Evolutionary conservation across 1,284 basidiomycete genomes (phyloP), one percentile per base, ranked within the genome.

Genomic region (Marasmius oreades): DNA sequence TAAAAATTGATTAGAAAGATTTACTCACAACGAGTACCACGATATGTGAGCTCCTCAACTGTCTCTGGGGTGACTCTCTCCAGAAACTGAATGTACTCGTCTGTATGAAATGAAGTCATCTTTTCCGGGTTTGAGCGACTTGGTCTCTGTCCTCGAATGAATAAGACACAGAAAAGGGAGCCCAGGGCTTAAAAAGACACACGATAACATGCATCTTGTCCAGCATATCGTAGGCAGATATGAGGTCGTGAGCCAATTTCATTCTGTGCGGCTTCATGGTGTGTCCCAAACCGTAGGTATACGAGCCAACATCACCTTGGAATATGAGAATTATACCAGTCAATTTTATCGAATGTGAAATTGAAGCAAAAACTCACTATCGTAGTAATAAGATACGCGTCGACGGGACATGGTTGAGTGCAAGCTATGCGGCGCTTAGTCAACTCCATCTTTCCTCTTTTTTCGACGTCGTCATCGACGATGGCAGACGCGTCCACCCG

Each of bases 241-340:
- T 86, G 55, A 99, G 78, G 65, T 96, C 93, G 70, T 98, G 94
- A 0, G 95, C 92, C 73, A 98, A 90, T 46, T 88, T 82, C 76
- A 97, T 95, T 47, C 95, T 80, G 68, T 95, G 93, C 0, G 95
- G 95, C 72, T 97, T 97, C 93, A 98, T 97, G 42, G 90, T 90
- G 65, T 96, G 93, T 1, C 90, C 90, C 39, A 90, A 77, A 50
- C 93, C 93, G 69, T 95, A 97, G 12, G 90, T 92, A 66, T 86
- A 93, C 31, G 87, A 80, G 18, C 92, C 92, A 24, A 91, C 84
- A 63, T 94, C 92, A 31, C 28, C 47, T 50, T 16, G 33, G 7
- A 50, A n/a, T 24, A 23, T 22, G 7, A 28, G 26, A 14, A 14
- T 28, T 10, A 50, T 26, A 14, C 10, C 28, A 31, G 10, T 4